These are phyloP conservation scores for Ophiostoma sp. DNA, from an alignment of 2,329 filamentous ascomycete genomes.

Conservation along the genomic window DNA sequence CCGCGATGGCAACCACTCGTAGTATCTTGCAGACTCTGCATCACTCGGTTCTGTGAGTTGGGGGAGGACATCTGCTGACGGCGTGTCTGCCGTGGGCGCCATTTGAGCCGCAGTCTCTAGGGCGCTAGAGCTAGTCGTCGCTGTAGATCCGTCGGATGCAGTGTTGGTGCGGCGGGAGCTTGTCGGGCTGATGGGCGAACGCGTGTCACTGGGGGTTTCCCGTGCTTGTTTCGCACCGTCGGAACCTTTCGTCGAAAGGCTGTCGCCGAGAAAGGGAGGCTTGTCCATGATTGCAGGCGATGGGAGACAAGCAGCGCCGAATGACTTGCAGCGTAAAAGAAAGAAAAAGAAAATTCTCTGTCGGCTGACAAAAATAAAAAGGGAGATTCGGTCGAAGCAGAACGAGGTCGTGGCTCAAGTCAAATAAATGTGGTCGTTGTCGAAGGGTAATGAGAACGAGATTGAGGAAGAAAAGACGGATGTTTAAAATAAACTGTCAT, in stretches of 20 bases:
- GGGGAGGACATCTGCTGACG: background rate
- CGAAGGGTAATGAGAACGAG: background rate
- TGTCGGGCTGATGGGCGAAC: background rate
- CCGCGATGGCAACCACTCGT: background rate
- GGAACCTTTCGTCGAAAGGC: background rate
- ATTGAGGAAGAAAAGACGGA: background rate
- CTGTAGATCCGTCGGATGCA: background rate
- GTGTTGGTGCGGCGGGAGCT: background rate
- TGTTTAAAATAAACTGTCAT: background rate
- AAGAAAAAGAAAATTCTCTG: background rate
- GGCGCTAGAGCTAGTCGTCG: background rate
- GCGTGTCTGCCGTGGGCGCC: background rate
- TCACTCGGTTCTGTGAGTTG: background rate
- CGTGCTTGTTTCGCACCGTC: background rate
- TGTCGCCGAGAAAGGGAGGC: background rate
- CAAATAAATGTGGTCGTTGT: background rate
- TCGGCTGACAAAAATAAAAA: no score
- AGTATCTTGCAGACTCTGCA: background rate
- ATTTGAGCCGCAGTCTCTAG: background rate
- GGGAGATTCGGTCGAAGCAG: background rate
- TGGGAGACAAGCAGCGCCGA: background rate
- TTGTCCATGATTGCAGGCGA: background rate
- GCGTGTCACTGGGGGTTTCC: background rate
- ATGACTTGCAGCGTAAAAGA: background rate
- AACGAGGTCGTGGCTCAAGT: background rate